Evolutionary conservation across 2,329 filamentous ascomycete species (phyloP), one percentile per base, ranked within the genome.

Genomic region (Cladosporium sphaerospermum): DNA sequence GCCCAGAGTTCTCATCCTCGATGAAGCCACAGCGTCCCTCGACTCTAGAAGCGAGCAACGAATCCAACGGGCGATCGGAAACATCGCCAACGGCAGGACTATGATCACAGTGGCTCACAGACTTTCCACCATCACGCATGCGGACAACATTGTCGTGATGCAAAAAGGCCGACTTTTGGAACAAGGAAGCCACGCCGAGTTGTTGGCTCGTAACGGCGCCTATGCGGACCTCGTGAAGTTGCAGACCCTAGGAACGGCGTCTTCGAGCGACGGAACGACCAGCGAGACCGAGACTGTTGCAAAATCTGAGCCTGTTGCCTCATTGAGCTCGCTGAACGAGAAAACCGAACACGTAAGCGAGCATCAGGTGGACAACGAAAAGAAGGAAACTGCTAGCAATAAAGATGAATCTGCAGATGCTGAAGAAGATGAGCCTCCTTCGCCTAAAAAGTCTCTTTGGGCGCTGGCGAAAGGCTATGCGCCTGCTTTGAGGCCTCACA

Each of bases 211-310:
- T 18, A 49, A 60, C 33, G 62, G 60, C 6, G 66, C 71, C 1
- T 79, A 78, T 57, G 74, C 76, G 0, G 72, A 74, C 14, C 73
- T 80, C 67, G 71, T 79, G 9, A 67, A 68, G 14, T 61, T 79
- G 11, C 77, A 80, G 55, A 74, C 66, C 31, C 43, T 51, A 36
- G 48, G 48, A 18, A 51, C 48, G 2, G 8, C 36, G n/a, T 39
- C 36, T n/a, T 9, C 36, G 16, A 45, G 66, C 47, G 52, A 57
- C 54, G 48, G 39, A 9, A 45, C 43, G 3, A 19, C 49, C 16
- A 42, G 42, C 31, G 14, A 34, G 3, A 46, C 28, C 14, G 32
- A n/a, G 19, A 10, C 40, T n/a, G 11, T 14, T 14, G 39, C 41
- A 14, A 44, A 32, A 45, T 46, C 28, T 3, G 48, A 51, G 18